Conservation (phyloP, 192 early-diverging fungal species). For the Backusella psychrophila region DNA sequence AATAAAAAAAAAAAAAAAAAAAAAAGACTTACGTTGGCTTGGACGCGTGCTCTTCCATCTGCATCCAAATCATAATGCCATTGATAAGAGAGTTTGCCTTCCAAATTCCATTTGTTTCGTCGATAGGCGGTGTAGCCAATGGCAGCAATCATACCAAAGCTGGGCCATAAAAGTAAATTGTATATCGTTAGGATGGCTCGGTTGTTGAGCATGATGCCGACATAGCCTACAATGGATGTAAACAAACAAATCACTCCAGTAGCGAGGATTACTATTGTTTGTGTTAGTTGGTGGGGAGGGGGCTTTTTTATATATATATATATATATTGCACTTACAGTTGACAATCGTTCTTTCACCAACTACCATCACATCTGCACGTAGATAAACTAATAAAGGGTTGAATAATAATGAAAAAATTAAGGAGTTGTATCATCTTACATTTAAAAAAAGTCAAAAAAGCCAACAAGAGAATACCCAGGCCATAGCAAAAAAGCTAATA, state of each 20-base stretch:
- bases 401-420: too few relatives aligned
- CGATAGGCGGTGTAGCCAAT: conserved; percentile 47
- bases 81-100: conserved; percentile 33
- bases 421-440: background rate
- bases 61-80: conserved; percentile 30
- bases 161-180: conserved; percentile 42
- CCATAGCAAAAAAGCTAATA: conserved; percentile 31
- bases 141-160: conserved; percentile 45
- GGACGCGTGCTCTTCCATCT: conserved; percentile 14
- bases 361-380: conserved; percentile 27
- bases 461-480: conserved; percentile 1
- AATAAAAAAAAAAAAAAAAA: background rate
- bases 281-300: background rate
- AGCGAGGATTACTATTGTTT: conserved; percentile 27
- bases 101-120: conserved; percentile 24
- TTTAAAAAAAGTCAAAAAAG: conserved; percentile 20
- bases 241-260: conserved; percentile 36
- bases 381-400: conserved; percentile 16
- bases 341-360: conserved; percentile 23
- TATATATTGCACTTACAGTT: conserved; percentile 12
- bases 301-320: too few relatives aligned
- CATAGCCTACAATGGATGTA: conserved; percentile 38
- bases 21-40: conserved; percentile 26
- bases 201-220: conserved; percentile 47
- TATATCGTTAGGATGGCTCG: conserved; percentile 41